A percentile compares a stretch with the other conserved stretches of the same genome.
Conservation (phyloP, 2,329 filamentous ascomycete species). For the Aspergillus persii region DNA sequence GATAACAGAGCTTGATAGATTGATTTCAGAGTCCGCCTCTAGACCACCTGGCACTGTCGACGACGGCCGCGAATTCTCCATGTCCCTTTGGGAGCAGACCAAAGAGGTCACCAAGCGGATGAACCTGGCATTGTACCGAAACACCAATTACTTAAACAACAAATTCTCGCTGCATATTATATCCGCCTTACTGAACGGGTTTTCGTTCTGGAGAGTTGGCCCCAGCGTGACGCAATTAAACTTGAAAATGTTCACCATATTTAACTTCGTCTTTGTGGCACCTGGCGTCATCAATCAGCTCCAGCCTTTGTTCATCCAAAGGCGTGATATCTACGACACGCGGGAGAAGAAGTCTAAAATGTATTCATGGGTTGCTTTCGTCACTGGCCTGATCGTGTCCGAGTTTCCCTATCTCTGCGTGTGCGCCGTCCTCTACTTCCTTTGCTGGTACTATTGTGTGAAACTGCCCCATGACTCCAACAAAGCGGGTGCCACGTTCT, state of each 20-base stretch:
- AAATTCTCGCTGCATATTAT: slow-evolving; percentile 56
- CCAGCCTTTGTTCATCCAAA: slow-evolving; percentile 66
- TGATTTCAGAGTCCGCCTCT: slow-evolving; percentile 49
- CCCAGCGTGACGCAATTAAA: slow-evolving; percentile 64
- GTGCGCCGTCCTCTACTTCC: slow-evolving; percentile 62
- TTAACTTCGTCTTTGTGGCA: slow-evolving; percentile 56
- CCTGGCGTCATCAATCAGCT: slow-evolving; percentile 43
- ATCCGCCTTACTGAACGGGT: slow-evolving; percentile 44
- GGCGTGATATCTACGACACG: slow-evolving; percentile 61
- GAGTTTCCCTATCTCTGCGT: slow-evolving; percentile 67
- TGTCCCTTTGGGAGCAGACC: slow-evolving; percentile 60
- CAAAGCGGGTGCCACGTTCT: slow-evolving; percentile 51
- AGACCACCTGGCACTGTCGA: slow-evolving; percentile 42
- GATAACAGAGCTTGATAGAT: slow-evolving; percentile 60
- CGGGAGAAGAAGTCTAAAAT: slow-evolving; percentile 68
- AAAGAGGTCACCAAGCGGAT: slow-evolving; percentile 63
- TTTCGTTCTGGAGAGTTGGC: slow-evolving; percentile 65
- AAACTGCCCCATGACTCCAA: slow-evolving; percentile 61
- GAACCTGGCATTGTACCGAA: slow-evolving; percentile 63
- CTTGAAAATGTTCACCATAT: slow-evolving; percentile 67
- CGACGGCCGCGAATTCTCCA: slow-evolving; percentile 58
- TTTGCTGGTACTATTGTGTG: slow-evolving; percentile 69
- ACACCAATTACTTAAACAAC: slow-evolving; percentile 63
- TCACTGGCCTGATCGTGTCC: slow-evolving; percentile 63
- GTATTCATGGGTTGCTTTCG: slow-evolving; percentile 70